Evolutionary conservation across 1,139 yeast species (phyloP).

Genomic region (Blastobotrys arbuscula): DNA sequence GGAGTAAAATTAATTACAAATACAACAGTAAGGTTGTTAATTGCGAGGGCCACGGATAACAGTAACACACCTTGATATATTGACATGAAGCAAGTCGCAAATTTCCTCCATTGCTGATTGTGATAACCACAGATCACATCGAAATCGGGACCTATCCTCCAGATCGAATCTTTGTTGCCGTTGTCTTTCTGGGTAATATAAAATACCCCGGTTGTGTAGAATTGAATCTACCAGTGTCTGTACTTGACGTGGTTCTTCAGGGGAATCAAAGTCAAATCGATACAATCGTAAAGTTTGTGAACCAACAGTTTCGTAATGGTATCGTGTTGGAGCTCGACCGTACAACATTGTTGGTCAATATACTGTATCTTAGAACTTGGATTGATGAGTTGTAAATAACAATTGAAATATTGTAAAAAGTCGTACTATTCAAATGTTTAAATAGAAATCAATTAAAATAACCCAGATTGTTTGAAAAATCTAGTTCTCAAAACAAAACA

Average conservation of each 20-base stretch:
- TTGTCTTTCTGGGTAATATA: not conserved
- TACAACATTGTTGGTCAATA: not conserved
- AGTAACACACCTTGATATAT: not conserved
- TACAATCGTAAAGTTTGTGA: not conserved
- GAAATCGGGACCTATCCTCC: not conserved
- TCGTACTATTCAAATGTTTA: too few species aligned
- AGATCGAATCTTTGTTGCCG: not conserved
- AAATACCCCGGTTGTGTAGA: not conserved
- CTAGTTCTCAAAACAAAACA: too few species aligned
- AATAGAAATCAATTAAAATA: too few species aligned
- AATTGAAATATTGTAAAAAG: too few species aligned
- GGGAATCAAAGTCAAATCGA: not conserved
- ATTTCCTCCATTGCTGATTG: not conserved
- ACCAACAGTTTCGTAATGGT: not conserved
- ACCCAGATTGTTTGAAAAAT: too few species aligned
- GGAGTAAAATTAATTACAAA: too few species aligned
- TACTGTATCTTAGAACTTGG: too few species aligned
- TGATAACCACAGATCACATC: not conserved
- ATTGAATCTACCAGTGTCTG: not conserved
- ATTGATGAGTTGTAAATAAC: too few species aligned
- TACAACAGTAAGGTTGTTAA: too few species aligned
- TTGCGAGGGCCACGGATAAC: too few species aligned
- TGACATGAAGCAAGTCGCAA: not conserved
- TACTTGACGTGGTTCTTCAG: not conserved
- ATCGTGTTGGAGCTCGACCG: not conserved